phyloP scores from a whole-genome alignment of 139 green algal species.

The Chlamydomonas sphaeroides region DNA sequence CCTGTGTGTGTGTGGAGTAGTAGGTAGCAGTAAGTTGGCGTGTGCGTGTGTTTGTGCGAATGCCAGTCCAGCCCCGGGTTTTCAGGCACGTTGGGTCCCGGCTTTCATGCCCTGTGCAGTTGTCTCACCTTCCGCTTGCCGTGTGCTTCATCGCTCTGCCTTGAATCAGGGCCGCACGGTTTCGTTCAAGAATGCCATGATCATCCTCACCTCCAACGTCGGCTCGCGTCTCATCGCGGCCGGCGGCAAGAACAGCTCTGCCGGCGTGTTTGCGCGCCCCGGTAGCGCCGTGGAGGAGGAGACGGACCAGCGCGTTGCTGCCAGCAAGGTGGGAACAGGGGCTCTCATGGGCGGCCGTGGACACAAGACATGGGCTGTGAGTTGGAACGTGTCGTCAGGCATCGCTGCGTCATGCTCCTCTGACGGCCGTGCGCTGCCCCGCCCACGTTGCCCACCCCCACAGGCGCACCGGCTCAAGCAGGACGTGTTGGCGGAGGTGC shows the following conservation, averaged over 20 bases:
- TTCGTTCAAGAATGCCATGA: slow-evolving; percentile 93
- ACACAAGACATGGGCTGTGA: too few species aligned
- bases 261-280: neutral
- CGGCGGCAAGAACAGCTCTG: neutral
- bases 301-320: slow-evolving; percentile 42
- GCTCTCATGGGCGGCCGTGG: neutral
- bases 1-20: too few species aligned
- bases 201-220: slow-evolving; percentile 96
- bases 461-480: slow-evolving; percentile 22
- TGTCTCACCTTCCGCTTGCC: too few species aligned
- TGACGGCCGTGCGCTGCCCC: neutral
- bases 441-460: too few species aligned
- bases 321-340: slow-evolving; percentile 34
- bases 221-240: slow-evolving; percentile 81
- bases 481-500: slow-evolving; percentile 47
- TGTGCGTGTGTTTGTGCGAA: too few species aligned
- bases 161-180: slow-evolving; percentile 89
- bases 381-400: too few species aligned
- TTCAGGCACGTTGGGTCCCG: too few species aligned
- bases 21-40: too few species aligned
- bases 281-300: neutral
- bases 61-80: too few species aligned
- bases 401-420: neutral
- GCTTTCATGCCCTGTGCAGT: too few species aligned
- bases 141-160: too few species aligned